Conservation (phyloP, 208 protist genomes). For the Leishmania gerbilli region DNA sequence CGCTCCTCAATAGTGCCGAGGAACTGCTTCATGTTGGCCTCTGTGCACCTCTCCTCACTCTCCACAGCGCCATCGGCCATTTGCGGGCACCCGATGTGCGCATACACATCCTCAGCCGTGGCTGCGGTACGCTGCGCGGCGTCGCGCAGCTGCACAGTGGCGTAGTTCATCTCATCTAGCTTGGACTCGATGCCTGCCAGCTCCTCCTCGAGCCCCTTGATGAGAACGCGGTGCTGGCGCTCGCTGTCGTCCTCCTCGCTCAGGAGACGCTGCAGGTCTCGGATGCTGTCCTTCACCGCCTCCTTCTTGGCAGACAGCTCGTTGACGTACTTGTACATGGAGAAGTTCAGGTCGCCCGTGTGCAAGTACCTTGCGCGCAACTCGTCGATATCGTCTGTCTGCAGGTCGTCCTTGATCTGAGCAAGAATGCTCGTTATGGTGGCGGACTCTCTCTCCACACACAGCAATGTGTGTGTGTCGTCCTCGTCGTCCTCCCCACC, state of each 20-base stretch:
- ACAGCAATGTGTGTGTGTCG: slow-evolving; percentile 33
- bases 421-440: slow-evolving; percentile 79
- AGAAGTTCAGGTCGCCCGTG: slow-evolving; percentile 95
- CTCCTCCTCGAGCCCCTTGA: slow-evolving; percentile 91
- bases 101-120: slow-evolving; percentile 82
- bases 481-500: slow-evolving; percentile 50
- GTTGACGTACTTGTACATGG: slow-evolving; percentile 96
- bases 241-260: slow-evolving; percentile 83
- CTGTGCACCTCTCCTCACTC: slow-evolving; percentile 57
- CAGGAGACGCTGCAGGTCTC: slow-evolving; percentile 76
- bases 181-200: slow-evolving; percentile 84
- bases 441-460: slow-evolving; percentile 47
- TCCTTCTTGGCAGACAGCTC: slow-evolving; percentile 93
- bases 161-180: slow-evolving; percentile 67
- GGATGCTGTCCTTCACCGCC: slow-evolving; percentile 88
- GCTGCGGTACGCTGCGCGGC: slow-evolving; percentile 63
- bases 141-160: slow-evolving; percentile 53
- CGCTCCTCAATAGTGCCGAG: slow-evolving; percentile 93
- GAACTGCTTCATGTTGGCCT: slow-evolving; percentile 87
- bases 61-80: slow-evolving; percentile 24
- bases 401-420: slow-evolving; percentile 83
- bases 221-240: slow-evolving; percentile 65
- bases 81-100: slow-evolving; percentile 64
- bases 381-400: slow-evolving; percentile 83
- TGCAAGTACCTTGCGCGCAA: slow-evolving; percentile 85